Base-by-base conservation (phyloP, 1,139 yeast species). In the Entelexis sorbosivorans region DNA sequence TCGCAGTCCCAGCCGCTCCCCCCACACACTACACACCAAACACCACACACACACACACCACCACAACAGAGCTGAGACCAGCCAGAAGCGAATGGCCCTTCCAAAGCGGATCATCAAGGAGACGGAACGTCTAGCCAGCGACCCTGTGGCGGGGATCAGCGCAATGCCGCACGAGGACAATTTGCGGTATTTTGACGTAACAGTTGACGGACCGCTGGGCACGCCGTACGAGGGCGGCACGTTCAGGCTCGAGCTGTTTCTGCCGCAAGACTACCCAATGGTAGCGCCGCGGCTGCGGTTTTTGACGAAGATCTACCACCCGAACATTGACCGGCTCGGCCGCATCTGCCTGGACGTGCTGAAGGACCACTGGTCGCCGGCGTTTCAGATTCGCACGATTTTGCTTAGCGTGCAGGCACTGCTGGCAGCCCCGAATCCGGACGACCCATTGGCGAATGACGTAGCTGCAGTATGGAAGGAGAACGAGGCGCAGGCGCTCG, bases 401-500 rank as follows among this genome's bases (percentile, higher is more conserved):
- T 72, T 91, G 59, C 73, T 93, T 54, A 85, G 95, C 17, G 84
- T 91, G 56, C 98, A 93, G 68, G 97, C 98, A 0, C 72, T 91
- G 53, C 72, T 91, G 51, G 95, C 95, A 1, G 89, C 96, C 4
- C 98, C 99, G 10, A 93, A 91, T 63, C 98, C 99, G 44, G 96
- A 91, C 66, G 99, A 91, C 68, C 99, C 98, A 1, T 74, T 93
- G 58, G 97, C 97, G 32, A 91, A 91, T 63, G 98, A 91, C 61
- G 98, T 91, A 40, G 98, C 98, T 3, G 89, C 87, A 60, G 91
- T 83, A 60, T 91, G 98, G 97, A 84, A 89, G 64, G 82, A 79
- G 58, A 80, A 91, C 63, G 95, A 88, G 67, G 72, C 75, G 50
- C 74, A 73, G 57, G 97, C 97, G 22, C 81, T 87, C 51, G 76